Evolutionary conservation across 495 filamentous ascomycete genomes (phyloP), one percentile per base, ranked within the genome.

Genomic region (Margaritispora aquatica): DNA sequence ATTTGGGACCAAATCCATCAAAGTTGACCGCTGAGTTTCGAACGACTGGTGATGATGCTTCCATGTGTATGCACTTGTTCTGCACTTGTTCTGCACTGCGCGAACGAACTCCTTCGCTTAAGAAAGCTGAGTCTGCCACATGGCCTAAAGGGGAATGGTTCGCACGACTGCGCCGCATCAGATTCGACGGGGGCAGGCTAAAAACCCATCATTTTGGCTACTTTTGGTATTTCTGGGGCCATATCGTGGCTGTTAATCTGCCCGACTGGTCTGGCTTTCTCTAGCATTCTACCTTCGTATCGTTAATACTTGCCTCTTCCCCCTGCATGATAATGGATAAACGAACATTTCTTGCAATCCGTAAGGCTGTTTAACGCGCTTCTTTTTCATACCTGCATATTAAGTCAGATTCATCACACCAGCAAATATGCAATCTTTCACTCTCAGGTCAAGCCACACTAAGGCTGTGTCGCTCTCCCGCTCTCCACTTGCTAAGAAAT

Each of bases 391-490:
- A 51, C 36, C 50, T 64, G 62, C 58, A 64, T 52, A 34, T n/a
- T n/a, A 9, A 54, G 26, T 60, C 54, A 58, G 58, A 58, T 36
- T 44, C 48, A 24, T 31, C 27, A 21, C 31, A 54, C 29, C 27
- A 50, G 21, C 26, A n/a, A n/a, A n/a, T 19, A 5, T 38, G 52
- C 52, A 54, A 1, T n/a, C n/a, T 15, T 4, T 36, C 31, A 34
- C n/a, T 2, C 26, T 65, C 60, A 59, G 51, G 60, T 63, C 52
- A 59, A 60, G 59, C 63, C 59, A 62, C 59, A 54, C 26, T 31
- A 59, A 59, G 60, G 59, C 63, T 66, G 63, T 62, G 60, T 51
- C 13, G n/a, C 21, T 21, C 19, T 17, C 19, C 26, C 26, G 20
- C 10, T 57, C n/a, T n/a, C n/a, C n/a, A n/a, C n/a, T n/a, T n/a